These are phyloP conservation scores for Phytophthora tentaculata DNA, from an alignment of 352 stramenopile genomes.

Conservation along the genomic window DNA sequence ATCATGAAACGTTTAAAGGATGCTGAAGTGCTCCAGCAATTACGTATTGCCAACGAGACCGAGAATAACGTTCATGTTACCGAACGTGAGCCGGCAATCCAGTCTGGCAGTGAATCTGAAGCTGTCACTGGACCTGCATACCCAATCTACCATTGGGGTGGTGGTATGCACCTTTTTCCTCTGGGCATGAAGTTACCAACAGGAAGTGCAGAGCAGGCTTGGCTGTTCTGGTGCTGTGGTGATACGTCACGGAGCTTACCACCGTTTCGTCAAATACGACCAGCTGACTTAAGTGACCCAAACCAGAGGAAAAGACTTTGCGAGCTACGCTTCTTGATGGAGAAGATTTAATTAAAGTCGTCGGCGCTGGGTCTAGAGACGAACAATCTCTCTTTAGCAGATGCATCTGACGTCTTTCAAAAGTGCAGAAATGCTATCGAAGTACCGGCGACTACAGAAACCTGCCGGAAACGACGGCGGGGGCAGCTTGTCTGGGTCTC, in stretches of 20 bases:
- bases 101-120: neutral
- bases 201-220: conserved; percentile 6
- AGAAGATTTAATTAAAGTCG: conserved; percentile 12
- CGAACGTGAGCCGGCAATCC: neutral
- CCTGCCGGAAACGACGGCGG: conserved; percentile 10
- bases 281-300: conserved; percentile 9
- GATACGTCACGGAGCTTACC: neutral
- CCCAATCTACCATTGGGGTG: conserved; percentile 18
- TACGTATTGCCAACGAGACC: neutral
- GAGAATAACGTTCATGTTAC: no score
- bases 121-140: neutral
- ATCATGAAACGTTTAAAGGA: conserved; percentile 1
- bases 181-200: conserved; percentile 6
- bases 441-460: conserved; percentile 1
- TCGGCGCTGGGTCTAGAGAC: neutral
- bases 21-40: neutral
- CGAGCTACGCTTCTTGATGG: conserved; percentile 19
- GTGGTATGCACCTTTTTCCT: conserved; percentile 9
- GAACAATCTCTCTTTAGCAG: neutral
- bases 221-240: conserved; percentile 16
- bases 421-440: conserved; percentile 15
- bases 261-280: conserved; percentile 1
- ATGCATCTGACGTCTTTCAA: conserved; percentile 11
- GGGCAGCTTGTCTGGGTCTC: conserved; percentile 19
- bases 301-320: conserved; percentile 23